Evolutionary conservation across 2,329 filamentous ascomycete species (phyloP).

Genomic region (Diatrype stigma): DNA sequence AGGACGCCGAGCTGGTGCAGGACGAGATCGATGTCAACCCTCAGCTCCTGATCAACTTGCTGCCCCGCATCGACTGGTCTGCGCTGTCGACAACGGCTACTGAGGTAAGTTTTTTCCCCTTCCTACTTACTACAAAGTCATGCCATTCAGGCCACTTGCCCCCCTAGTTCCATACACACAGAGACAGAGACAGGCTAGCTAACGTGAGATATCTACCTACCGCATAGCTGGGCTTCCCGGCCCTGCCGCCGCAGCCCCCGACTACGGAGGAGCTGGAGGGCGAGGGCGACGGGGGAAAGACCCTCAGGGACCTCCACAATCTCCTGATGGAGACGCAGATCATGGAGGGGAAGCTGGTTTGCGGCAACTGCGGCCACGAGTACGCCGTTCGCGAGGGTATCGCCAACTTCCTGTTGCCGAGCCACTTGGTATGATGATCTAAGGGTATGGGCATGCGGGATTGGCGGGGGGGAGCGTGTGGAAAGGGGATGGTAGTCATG

Average conservation of each 20-base stretch:
- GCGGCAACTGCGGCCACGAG: slow-evolving; percentile 87
- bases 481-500: neutral
- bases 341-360: slow-evolving; percentile 81
- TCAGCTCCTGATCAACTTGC: slow-evolving; percentile 75
- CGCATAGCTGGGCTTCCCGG: slow-evolving; percentile 70
- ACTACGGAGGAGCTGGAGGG: slow-evolving; percentile 56
- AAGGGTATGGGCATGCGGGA: neutral
- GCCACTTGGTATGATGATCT: slow-evolving; percentile 72
- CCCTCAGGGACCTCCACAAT: slow-evolving; percentile 72
- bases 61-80: slow-evolving; percentile 85
- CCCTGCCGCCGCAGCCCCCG: slow-evolving; percentile 62
- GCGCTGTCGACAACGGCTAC: slow-evolving; percentile 70
- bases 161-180: too few relatives aligned
- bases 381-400: slow-evolving; percentile 95
- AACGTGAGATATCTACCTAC: neutral
- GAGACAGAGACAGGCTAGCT: too few relatives aligned
- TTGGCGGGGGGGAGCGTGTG: neutral
- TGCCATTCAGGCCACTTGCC: too few relatives aligned
- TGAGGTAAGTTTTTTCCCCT: slow-evolving; percentile 64
- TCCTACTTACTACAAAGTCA: neutral
- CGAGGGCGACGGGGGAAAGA: slow-evolving; percentile 66
- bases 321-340: slow-evolving; percentile 88
- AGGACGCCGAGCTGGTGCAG: slow-evolving; percentile 85
- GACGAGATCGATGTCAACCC: slow-evolving; percentile 78
- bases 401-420: slow-evolving; percentile 90